Base-by-base conservation (phyloP, 768 basidiomycete genomes). In the Gloeostereum incarnatum region DNA sequence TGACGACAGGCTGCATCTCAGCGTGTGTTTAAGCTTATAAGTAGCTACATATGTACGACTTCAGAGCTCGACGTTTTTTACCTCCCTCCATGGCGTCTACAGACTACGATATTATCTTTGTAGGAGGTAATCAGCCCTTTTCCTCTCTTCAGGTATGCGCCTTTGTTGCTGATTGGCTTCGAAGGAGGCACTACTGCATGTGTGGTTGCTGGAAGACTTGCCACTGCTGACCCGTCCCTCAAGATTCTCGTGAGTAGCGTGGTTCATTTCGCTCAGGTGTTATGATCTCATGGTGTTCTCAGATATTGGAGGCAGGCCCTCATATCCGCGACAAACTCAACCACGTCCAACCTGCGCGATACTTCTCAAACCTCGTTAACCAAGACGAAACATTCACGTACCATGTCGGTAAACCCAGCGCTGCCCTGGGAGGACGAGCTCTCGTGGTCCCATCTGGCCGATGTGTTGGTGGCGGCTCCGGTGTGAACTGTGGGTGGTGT, bases 401-500 rank as follows among this genome's bases (percentile, higher is more conserved):
- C 41, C 61, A 78, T 41, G 56, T 56, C 17, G 61, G 65, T 4
- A 69, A 68, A 45, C 56, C 59, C 1, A 69, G 63, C 39, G 54
- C 67, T 25, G 54, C 60, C 5, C 38, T 64, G 21, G 61, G 50
- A 11, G 71, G 68, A 4, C 75, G 80, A 3, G 47, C 57, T 4
- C 48, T 59, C 3, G 33, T 71, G 25, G 61, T 76, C 4, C 61
- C 65, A 0, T 49, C 58, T 19, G 78, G 71, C 0, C 62, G 69
- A 37, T 68, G 65, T 29, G 47, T 84, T 4, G 80, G 81, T 3
- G 81, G 80, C 4, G 79, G 78, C 1, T 78, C 77, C 0, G 58
- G 61, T 37, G 66, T 81, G 13, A 82, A 81, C 45, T 75, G 78
- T 77, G 33, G 36, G 66, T 49, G 3, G 39, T 6, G 18, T 14